These are phyloP conservation scores for Thelonectria discophora DNA, from an alignment of 2,329 filamentous ascomycete species.

Conservation along the genomic window DNA sequence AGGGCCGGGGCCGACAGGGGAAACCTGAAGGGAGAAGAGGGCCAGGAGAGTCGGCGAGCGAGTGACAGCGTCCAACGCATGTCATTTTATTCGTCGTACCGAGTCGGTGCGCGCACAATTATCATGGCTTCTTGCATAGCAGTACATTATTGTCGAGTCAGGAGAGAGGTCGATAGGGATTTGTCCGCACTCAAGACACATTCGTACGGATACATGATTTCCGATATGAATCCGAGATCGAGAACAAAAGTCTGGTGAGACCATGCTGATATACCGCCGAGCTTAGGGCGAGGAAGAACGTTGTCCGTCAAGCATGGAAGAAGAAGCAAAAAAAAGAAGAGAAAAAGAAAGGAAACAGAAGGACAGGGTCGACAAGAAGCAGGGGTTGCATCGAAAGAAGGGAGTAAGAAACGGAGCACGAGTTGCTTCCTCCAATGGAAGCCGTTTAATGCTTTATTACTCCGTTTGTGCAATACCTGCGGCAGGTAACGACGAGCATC, in stretches of 20 bases:
- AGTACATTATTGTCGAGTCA: not conserved
- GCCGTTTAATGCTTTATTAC: constrained; percentile 7
- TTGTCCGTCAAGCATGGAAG: constrained; percentile 8
- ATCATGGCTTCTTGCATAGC: constrained; percentile 3
- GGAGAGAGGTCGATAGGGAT: not conserved
- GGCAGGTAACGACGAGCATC: not conserved
- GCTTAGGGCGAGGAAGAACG: constrained; percentile 7
- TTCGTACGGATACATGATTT: not conserved
- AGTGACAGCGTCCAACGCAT: no score
- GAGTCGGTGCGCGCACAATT: not conserved
- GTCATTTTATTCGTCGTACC: not conserved
- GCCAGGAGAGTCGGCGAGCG: not conserved
- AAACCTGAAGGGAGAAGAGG: constrained; percentile 5
- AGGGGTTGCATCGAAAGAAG: constrained; percentile 12
- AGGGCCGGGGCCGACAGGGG: constrained; percentile 15
- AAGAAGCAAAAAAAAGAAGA: constrained; percentile 7
- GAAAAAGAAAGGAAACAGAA: not conserved
- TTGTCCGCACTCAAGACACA: not conserved
- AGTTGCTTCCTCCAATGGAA: constrained; percentile 9
- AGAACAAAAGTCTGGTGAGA: constrained; percentile 1
- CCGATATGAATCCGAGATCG: constrained; percentile 6
- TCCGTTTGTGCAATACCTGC: not conserved
- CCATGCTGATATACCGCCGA: not conserved
- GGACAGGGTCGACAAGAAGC: not conserved
- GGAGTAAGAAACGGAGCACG: constrained; percentile 6